These are phyloP conservation scores for Pichia kluyveri DNA, from an alignment of 805 yeast species.

Conservation along the genomic window DNA sequence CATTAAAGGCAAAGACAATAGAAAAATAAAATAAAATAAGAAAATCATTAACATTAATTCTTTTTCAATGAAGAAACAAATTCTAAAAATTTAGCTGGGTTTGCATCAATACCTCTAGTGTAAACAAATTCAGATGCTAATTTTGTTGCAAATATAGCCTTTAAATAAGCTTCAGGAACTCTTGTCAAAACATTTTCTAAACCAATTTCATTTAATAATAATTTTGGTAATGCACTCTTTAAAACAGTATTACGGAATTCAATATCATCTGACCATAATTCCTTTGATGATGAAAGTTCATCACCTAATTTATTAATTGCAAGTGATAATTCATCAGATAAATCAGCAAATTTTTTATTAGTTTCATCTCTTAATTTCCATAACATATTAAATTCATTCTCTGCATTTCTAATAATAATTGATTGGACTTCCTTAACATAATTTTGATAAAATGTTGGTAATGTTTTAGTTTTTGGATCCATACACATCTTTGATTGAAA, in stretches of 20 bases:
- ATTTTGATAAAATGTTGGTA: constrained; percentile 69
- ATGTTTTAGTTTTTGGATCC: constrained; percentile 38
- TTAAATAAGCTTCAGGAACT: constrained; percentile 82
- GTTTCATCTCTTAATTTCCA: constrained; percentile 68
- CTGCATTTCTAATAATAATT: constrained; percentile 69
- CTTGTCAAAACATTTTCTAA: constrained; percentile 59
- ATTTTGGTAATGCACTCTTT: constrained; percentile 65
- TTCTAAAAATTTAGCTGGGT: constrained; percentile 70
- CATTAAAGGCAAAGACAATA: neutral
- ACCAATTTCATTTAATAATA: constrained; percentile 57
- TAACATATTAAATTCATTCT: constrained; percentile 74
- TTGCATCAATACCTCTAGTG: constrained; percentile 68
- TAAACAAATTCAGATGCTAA: constrained; percentile 82
- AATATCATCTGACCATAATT: constrained; percentile 76
- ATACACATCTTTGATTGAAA: constrained; percentile 77
- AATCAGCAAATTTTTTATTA: constrained; percentile 52
- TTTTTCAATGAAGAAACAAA: constrained; percentile 53
- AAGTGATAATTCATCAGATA: constrained; percentile 61
- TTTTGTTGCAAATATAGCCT: constrained; percentile 81
- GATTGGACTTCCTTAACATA: constrained; percentile 81
- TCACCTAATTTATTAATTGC: constrained; percentile 67
- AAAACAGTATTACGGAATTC: constrained; percentile 71
- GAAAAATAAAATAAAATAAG: too few relatives aligned
- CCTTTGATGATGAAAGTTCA: constrained; percentile 68
- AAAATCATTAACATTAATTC: constrained; percentile 10